Base-by-base conservation (phyloP, 805 yeast species). In the Cyberlindnera mrakii region DNA sequence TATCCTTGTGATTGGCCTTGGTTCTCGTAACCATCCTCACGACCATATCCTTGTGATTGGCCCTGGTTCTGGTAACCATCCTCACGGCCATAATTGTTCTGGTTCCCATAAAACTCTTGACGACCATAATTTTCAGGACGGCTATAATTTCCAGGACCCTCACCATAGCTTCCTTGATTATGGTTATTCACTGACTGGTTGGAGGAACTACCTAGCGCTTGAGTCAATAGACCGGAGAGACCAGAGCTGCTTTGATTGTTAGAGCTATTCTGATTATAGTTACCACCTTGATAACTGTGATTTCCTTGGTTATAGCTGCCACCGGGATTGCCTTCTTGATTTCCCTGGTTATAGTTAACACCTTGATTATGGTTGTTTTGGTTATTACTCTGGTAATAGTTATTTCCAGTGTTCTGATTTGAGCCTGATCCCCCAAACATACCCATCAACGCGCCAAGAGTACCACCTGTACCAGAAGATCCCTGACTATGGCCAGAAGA, bases 121-220 rank as follows among this genome's bases (percentile, higher is more conserved):
- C 33, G 27, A 30, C 40, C 23, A 14, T 17, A 20, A 10, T 3
- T 6, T 3, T 32, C 39, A 19, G 17, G 34, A 37, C 29, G 27
- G 18, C 40, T 11, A 10, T 23, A 23, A 11, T 23, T 23, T 23
- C 27, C 19, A 30, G 15, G 20, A 36, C 13, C 23, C 9, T 15
- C 8, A 14, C 37, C 37, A 17, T 35, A 14, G 10, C 19, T 17
- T 20, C 30, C 38, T 19, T 20, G 30, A 10, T 23, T 18, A 35
- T 18, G n/a, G 30, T 14, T 11, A 14, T 33, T 15, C 30, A 19
- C 17, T 30, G 31, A 17, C 15, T 29, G 23, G 15, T 23, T 14
- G 29, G 34, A 35, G 34, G 30, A n/a, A 30, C 45, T 43, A 30
- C 54, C 51, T 11, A 46, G 47, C 13, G 45, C 37, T 23, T 41